Base-by-base conservation (phyloP, 2,329 filamentous ascomycete genomes). In the Cladophialophora bantiana region DNA sequence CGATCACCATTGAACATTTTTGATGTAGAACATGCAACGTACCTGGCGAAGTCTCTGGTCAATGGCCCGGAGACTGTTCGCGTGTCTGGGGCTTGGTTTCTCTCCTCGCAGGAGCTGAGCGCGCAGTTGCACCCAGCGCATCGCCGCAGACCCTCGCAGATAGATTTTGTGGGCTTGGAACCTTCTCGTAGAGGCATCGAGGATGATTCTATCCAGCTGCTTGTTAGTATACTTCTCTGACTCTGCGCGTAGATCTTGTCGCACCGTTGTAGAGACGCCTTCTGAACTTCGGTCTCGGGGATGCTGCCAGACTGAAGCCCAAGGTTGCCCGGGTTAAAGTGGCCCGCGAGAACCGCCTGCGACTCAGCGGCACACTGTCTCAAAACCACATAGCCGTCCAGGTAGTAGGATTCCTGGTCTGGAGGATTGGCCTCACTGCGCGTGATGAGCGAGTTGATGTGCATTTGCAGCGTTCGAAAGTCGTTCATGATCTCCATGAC, bases 401-500 rank as follows among this genome's bases (percentile, higher is more conserved):
- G 83, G 71, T 85, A 82, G 75, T 83, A 84, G 69, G 72, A 71
- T 36, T 88, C 85, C 61, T 86, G 84, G 48, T 83, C 78, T 4
- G 83, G 80, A 35, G 83, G 81, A 20, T 81, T 80, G 34, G 82
- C 79, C 66, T 83, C 82, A 66, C 86, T 81, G 67, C 86, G 81
- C 35, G 83, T 68, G 45, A 74, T 66, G 32, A 72, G 66, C 20
- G 70, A 70, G 6, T 67, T 81, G 64, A 89, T 85, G 74, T 88
- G 86, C 68, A 84, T 77, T 70, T 88, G 84, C 3, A 89, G 78
- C 64, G 85, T 86, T 61, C 86, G 85, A 74, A 87, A 89, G 78
- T 89, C 87, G 69, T 83, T 84, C 79, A 89, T 86, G 74, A 89
- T 83, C 76, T 89, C 87, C 55, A 86, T 81, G 70, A 89, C 79